Evolutionary conservation across 345 rosid species (phyloP).

Genomic region (Kernera saxatilis): DNA sequence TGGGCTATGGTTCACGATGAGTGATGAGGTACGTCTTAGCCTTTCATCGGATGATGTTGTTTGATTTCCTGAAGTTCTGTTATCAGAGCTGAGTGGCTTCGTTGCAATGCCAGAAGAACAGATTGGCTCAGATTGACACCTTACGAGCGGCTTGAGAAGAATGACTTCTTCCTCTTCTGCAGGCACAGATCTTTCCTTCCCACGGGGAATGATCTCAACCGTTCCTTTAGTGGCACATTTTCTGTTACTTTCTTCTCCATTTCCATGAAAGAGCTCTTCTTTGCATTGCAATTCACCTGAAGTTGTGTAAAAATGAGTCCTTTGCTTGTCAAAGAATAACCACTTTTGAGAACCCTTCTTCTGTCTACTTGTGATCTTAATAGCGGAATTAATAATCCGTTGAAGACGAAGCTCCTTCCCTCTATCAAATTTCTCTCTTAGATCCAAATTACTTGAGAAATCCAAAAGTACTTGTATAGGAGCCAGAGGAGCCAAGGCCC

Average conservation of each 20-base stretch:
- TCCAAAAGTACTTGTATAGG: constrained; percentile 39
- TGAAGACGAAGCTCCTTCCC: constrained; percentile 45
- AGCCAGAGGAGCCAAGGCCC: constrained; percentile 66
- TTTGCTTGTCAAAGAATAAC: constrained; percentile 45
- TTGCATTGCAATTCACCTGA: constrained; percentile 16
- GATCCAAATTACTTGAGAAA: constrained; percentile 47
- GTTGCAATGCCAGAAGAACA: constrained; percentile 25
- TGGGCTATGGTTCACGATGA: constrained; percentile 51
- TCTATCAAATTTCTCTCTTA: constrained; percentile 36
- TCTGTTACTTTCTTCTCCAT: constrained; percentile 1
- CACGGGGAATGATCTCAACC: constrained; percentile 20
- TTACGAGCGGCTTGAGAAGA: constrained; percentile 85
- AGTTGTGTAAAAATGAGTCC: constrained; percentile 30
- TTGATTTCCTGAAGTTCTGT: constrained; percentile 35
- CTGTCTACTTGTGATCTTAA: constrained; percentile 50
- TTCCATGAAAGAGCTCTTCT: constrained; percentile 27
- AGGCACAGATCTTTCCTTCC: constrained; percentile 35
- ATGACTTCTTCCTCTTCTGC: constrained; percentile 94
- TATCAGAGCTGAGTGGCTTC: constrained; percentile 19
- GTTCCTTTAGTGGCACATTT: constrained; percentile 6
- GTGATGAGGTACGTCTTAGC: constrained; percentile 70
- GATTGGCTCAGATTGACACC: constrained; percentile 82
- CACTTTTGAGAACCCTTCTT: constrained; percentile 40
- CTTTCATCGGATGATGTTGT: constrained; percentile 50
- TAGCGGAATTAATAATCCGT: constrained; percentile 53